phyloP scores from a whole-genome alignment of 2,329 filamentous ascomycete species.

The Pestalotiopsis fici region DNA sequence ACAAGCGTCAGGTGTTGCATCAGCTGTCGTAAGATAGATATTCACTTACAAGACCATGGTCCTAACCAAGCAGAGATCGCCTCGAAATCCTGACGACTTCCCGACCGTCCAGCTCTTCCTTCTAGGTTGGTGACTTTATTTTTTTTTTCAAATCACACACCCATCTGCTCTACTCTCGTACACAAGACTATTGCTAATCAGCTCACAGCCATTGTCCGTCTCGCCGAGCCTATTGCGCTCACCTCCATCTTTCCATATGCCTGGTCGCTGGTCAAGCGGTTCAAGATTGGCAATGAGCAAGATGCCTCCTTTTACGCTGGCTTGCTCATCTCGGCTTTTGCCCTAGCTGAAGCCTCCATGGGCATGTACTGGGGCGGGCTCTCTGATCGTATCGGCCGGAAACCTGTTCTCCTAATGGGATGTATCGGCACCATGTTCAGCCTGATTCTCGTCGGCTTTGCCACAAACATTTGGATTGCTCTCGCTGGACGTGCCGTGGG shows the following conservation, averaged over 20 bases:
- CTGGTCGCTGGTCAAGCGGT: slow-evolving; percentile 79
- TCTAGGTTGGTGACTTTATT: slow-evolving; percentile 62
- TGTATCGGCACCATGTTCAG: slow-evolving; percentile 82
- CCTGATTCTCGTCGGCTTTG: slow-evolving; percentile 80
- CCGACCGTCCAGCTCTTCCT: slow-evolving; percentile 82
- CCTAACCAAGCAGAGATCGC: slow-evolving; percentile 50
- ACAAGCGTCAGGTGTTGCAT: slow-evolving; percentile 34
- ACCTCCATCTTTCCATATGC: slow-evolving; percentile 94
- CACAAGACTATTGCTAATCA: background rate
- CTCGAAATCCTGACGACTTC: slow-evolving; percentile 71
- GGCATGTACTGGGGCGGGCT: slow-evolving; percentile 87
- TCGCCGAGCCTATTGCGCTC: slow-evolving; percentile 89
- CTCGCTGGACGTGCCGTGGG: slow-evolving; percentile 75
- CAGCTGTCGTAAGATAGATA: slow-evolving; percentile 45
- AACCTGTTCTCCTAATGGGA: slow-evolving; percentile 80
- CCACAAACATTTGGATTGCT: slow-evolving; percentile 82
- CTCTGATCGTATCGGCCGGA: slow-evolving; percentile 81
- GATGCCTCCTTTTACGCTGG: slow-evolving; percentile 89
- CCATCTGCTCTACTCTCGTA: background rate
- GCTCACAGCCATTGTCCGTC: slow-evolving; percentile 77
- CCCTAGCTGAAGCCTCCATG: slow-evolving; percentile 78
- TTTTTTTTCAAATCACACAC: background rate
- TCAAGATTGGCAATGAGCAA: slow-evolving; percentile 68
- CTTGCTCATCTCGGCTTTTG: slow-evolving; percentile 83
- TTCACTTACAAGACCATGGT: slow-evolving; percentile 48